Evolutionary conservation across 495 filamentous ascomycete genomes (phyloP), one percentile per base, ranked within the genome.

Genomic region (Talaromyces liani): DNA sequence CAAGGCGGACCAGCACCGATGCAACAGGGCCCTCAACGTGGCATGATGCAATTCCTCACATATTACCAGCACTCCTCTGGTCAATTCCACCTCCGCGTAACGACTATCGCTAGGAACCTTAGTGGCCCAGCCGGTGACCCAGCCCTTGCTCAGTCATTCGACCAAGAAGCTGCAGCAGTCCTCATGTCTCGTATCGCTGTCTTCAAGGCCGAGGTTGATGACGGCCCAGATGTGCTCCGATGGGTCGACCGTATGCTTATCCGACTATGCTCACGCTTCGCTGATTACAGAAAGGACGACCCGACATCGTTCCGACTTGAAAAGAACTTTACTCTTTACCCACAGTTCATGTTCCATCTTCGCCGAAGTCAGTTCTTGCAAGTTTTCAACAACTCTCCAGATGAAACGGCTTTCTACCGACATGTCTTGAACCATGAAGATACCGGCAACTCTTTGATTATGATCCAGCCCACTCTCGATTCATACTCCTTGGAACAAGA

Each of bases 211-310:
- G 95, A 99, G 71, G 93, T 97, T 54, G 95, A 99, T 67, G 95
- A 99, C 72, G 95, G 95, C 0, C 95, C 95, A n/a, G 95, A 99
- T 77, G 93, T 99, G 9, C 84, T 99, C 45, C 85, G 95, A 70
- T 99, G 95, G 95, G 95, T 99, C 18, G 95, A 99, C 72, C 84
- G 95, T 45, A 99, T 99, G 95, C 86, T 99, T 63, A 99, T 99
- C 74, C 81, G 95, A 60, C 80, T 99, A 9, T 99, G 95, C 80
- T 93, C 93, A 39, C 86, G 94, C 63, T 98, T 99, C 72, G 95
- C 95, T 33, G 95, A 99, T 74, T 99, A 99, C 73, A 85, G 95
- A 49, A 99, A 98, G 76, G 95, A 99, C 72, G 95, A 99, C 71
- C 91, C 93, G 33, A 92, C 94, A 20, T 99, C 95, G 3, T 99